A percentile compares a stretch with the other conserved stretches of the same genome.
phyloP scores from a whole-genome alignment of 331 rosid species.

The Malus hybrid region DNA sequence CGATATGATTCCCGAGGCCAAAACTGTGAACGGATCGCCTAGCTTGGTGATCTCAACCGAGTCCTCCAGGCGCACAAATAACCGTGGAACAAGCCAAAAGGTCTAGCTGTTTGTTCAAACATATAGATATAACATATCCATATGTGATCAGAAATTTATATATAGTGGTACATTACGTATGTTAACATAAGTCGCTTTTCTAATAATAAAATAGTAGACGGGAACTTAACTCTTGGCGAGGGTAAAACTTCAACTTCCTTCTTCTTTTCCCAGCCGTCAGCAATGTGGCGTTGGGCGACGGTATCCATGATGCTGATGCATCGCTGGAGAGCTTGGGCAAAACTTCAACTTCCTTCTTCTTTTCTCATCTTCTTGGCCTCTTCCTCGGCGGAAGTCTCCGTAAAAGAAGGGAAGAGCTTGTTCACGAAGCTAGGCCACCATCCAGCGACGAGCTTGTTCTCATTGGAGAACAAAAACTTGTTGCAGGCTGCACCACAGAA shows the following conservation, averaged over 20 bases:
- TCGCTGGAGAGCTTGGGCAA: conserved; percentile 70
- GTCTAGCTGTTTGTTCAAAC: conserved; percentile 45
- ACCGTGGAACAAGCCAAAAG: conserved; percentile 57
- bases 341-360: conserved; percentile 2
- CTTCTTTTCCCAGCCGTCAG: conserved; percentile 49
- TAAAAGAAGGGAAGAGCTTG: conserved; percentile 58
- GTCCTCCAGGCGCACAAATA: conserved; percentile 67
- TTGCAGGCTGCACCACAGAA: conserved; percentile 65
- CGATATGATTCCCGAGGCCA: conserved; percentile 59
- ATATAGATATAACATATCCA: no score
- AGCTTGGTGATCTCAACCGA: conserved; percentile 29
- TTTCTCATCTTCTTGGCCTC: conserved; percentile 71
- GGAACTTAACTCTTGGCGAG: conserved; percentile 48
- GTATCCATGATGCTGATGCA: conserved; percentile 67
- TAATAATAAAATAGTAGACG: not conserved
- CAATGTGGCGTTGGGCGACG: conserved; percentile 52
- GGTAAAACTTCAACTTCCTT: conserved; percentile 46
- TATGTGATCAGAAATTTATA: no score
- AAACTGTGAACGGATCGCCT: conserved; percentile 35
- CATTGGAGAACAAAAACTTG: conserved; percentile 83
- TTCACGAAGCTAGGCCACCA: conserved; percentile 89
- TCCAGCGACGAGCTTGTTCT: conserved; percentile 54
- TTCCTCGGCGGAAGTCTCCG: conserved; percentile 31
- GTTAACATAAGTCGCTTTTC: not conserved
- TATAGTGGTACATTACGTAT: no score